Base-by-base conservation (phyloP, 1,284 basidiomycete genomes). In the Erythrobasidium hasegawianum region DNA sequence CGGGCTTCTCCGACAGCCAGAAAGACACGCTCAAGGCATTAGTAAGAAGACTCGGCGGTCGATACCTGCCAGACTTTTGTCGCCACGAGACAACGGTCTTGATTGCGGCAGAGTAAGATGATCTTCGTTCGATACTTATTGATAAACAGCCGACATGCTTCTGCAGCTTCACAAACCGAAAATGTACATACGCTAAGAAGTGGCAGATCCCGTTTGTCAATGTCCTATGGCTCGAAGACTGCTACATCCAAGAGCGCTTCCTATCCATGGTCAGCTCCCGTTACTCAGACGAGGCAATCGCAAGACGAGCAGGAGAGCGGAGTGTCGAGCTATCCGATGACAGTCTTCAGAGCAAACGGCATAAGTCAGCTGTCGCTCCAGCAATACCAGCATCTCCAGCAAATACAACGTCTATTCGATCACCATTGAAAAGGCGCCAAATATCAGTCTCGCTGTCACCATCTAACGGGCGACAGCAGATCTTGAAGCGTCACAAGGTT, bases 141-240 rank as follows among this genome's bases (percentile, higher is more conserved):
- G 26, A 29, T 59, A 2, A 43, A 14, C 8, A 1, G 50, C 39
- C 7, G 24, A 39, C 5, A 14, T 13, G 16, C 20, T 43, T 39
- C 20, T 14, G 24, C 47, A 65, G 62, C 18, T 50, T n/a, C 10
- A 14, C 20, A 4, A 52, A 87, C 22, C 82, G 81, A 4, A 90
- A 90, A 78, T 84, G 86, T 0, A 78, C 79, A 7, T 87, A 86
- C 72, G 89, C 89, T 0, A 78, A 80, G 8, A 81, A 85, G 0
- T 93, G 90, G 90, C 84, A 83, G 0, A 87, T 92, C 65, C 87
- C 89, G 0, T 80, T 92, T 64, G 87, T 93, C n/a, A 92, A 91
- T 72, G 90, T 93, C 72, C 81, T 83, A 0, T 93, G 89, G 87
- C 81, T 93, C 1, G 90, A 93, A 75, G 88, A 90, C 71, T 92